Conservation (phyloP, 2,329 filamentous ascomycete genomes). For the Shiraia bambusicola region DNA sequence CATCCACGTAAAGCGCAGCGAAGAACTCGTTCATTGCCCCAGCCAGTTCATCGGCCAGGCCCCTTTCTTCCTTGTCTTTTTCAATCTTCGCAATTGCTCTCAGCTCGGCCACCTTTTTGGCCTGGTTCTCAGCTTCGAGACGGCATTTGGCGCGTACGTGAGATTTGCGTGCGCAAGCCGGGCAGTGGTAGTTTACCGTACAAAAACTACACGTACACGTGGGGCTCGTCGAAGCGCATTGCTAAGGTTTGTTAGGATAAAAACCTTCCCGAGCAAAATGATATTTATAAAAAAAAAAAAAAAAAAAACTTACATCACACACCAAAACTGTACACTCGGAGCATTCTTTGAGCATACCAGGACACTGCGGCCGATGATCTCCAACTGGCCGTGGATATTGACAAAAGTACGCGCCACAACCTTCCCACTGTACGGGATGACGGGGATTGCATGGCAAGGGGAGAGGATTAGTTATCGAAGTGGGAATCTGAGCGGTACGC, state of each 20-base stretch:
- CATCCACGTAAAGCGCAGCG: conserved; percentile 24
- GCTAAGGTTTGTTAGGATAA: conserved; percentile 22
- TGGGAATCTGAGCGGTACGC: conserved; percentile 23
- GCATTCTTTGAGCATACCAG: conserved; percentile 42
- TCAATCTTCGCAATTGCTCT: conserved; percentile 32
- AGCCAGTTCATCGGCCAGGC: conserved; percentile 38
- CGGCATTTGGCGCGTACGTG: conserved; percentile 40
- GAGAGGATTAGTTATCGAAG: conserved; percentile 35
- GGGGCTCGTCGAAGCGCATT: conserved; percentile 34
- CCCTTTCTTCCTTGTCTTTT: conserved; percentile 38
- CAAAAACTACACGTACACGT: conserved; percentile 44
- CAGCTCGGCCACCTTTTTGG: conserved; percentile 33
- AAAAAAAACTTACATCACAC: conserved; percentile 42
- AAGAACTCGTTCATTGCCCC: conserved; percentile 42
- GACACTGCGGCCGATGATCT: conserved; percentile 42
- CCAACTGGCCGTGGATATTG: conserved; percentile 43
- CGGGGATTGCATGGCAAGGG: conserved; percentile 44
- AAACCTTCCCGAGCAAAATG: neutral
- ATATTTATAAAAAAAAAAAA: no score
- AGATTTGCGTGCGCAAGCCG: conserved; percentile 38
- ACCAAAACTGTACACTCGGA: conserved; percentile 44
- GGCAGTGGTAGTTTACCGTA: conserved; percentile 44
- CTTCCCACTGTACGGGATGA: conserved; percentile 48
- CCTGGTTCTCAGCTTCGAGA: conserved; percentile 38
- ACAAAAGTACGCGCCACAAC: conserved; percentile 47